Conservation (phyloP, 768 basidiomycete genomes). For the Leucogyrophana mollusca region DNA sequence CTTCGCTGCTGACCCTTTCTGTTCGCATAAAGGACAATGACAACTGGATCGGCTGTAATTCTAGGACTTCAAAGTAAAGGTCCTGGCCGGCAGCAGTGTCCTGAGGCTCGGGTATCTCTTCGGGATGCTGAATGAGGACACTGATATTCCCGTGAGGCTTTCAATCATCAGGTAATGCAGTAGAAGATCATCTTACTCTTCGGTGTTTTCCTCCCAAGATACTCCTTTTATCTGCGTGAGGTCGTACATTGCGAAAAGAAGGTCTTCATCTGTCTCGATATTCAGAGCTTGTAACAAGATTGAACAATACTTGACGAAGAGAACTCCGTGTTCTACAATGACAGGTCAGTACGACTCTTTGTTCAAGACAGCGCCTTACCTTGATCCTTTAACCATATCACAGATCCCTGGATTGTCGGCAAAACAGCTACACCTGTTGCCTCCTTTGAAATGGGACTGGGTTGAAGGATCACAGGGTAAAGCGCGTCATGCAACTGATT, state of each 20-base stretch:
- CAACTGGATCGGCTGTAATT: constrained; percentile 90
- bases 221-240: constrained; percentile 89
- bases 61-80: constrained; percentile 93
- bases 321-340: constrained; percentile 84
- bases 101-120: constrained; percentile 69
- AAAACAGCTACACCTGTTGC: constrained; percentile 66
- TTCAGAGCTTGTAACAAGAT: constrained; percentile 92
- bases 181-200: constrained; percentile 56
- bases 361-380: constrained; percentile 41
- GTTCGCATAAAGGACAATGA: constrained; percentile 97
- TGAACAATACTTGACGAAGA: constrained; percentile 98
- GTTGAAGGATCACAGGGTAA: constrained; percentile 93
- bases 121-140: constrained; percentile 68
- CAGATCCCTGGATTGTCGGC: constrained; percentile 85
- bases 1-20: constrained; percentile 88
- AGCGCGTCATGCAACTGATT: constrained; percentile 97
- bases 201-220: constrained; percentile 77
- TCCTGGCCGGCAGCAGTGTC: constrained; percentile 68
- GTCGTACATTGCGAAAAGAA: constrained; percentile 89
- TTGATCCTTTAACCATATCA: constrained; percentile 91
- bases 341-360: not conserved
- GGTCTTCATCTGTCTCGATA: constrained; percentile 96
- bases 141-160: constrained; percentile 37
- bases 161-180: not conserved
- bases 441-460: constrained; percentile 81